Evolutionary conservation across 768 basidiomycete genomes (phyloP).

Genomic region (Fomitopsis serialis): DNA sequence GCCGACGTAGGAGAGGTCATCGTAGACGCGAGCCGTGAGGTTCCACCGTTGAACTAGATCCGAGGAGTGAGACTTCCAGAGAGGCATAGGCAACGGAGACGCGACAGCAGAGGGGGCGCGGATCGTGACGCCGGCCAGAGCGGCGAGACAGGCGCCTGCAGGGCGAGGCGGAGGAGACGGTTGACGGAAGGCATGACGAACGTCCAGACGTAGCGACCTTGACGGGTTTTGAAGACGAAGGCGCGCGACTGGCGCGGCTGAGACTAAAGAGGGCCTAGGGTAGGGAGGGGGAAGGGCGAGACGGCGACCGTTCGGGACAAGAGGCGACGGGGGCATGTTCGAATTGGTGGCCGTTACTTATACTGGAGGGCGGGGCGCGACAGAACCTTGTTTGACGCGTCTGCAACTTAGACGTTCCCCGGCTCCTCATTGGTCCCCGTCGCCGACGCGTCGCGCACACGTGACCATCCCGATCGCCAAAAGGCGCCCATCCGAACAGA

Average conservation of each 20-base stretch:
- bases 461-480: slow-evolving; percentile 5
- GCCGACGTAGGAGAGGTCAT: slow-evolving; percentile 3
- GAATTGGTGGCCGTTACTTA: slow-evolving; percentile 13
- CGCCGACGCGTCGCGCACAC: slow-evolving; percentile 14
- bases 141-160: slow-evolving; percentile 36
- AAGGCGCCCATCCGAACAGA: too few relatives aligned
- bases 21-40: slow-evolving; percentile 2
- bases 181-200: slow-evolving; percentile 30
- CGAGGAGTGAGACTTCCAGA: slow-evolving; percentile 11
- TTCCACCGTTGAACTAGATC: slow-evolving; percentile 14
- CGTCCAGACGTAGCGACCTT: slow-evolving; percentile 8
- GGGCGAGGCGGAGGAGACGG: slow-evolving; percentile 34
- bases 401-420: not conserved
- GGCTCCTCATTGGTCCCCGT: slow-evolving; percentile 15
- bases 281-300: slow-evolving; percentile 11
- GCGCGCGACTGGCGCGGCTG: slow-evolving; percentile 16
- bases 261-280: slow-evolving; percentile 11
- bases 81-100: slow-evolving; percentile 19
- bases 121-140: slow-evolving; percentile 25
- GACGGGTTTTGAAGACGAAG: not conserved
- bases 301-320: slow-evolving; percentile 15
- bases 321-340: slow-evolving; percentile 12
- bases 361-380: slow-evolving; percentile 11
- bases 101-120: slow-evolving; percentile 19
- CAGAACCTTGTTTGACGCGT: slow-evolving; percentile 15